A percentile compares a stretch with the other conserved stretches of the same genome.
Conservation (phyloP, 208 protist species). For the Crithidia bombi region DNA sequence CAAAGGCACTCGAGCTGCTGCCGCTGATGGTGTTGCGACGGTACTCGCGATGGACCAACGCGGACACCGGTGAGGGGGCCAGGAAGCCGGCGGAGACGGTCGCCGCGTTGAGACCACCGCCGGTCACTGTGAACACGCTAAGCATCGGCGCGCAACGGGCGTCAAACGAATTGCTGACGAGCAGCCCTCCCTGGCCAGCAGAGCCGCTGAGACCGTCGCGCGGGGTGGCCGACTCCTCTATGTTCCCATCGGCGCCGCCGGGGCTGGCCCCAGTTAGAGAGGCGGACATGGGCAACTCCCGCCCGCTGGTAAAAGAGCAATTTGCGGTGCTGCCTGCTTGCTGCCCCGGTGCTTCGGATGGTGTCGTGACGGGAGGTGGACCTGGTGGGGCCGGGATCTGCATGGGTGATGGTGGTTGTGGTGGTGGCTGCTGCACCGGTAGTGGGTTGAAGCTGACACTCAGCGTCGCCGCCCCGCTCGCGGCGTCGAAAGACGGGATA, state of each 20-base stretch:
- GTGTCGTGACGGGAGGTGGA: not conserved
- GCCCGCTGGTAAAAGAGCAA: not conserved
- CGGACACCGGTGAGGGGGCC: slow-evolving; percentile 2
- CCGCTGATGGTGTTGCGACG: not conserved
- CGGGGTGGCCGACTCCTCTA: not conserved
- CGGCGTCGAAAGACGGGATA: slow-evolving; percentile 4
- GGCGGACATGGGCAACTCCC: not conserved
- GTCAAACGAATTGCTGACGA: slow-evolving; percentile 4
- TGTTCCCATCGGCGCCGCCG: not conserved
- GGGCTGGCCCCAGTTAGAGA: not conserved
- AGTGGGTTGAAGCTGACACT: slow-evolving; percentile 12
- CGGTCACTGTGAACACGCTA: slow-evolving; percentile 1
- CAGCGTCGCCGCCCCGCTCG: slow-evolving; percentile 4
- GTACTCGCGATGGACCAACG: slow-evolving; percentile 5
- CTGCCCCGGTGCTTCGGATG: not conserved
- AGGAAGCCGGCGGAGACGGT: not conserved
- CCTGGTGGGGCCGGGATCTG: not conserved
- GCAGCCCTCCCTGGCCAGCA: not conserved
- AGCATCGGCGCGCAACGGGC: slow-evolving; percentile 6
- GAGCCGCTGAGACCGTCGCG: not conserved
- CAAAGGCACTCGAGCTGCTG: not conserved
- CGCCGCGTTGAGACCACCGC: not conserved
- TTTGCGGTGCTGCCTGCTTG: not conserved
- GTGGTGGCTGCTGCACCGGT: not conserved
- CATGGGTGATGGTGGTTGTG: not conserved